Evolutionary conservation across 768 basidiomycete species (phyloP).

Genomic region (Galerina marginata): DNA sequence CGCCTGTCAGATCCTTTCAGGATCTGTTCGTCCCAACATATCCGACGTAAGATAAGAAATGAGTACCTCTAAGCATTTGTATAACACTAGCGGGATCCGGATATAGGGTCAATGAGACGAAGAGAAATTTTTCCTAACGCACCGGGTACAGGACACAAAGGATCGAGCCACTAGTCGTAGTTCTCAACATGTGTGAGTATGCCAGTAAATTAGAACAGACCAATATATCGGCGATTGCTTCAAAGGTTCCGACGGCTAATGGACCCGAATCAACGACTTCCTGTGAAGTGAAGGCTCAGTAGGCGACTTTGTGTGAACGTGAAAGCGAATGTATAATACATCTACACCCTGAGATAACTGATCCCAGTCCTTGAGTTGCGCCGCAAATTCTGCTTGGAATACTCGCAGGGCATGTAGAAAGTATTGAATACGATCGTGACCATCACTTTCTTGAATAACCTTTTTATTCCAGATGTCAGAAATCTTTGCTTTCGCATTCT

Average conservation of each 20-base stretch:
- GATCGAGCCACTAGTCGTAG: constrained; percentile 70
- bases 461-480: constrained; percentile 46
- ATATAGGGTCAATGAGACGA: constrained; percentile 6
- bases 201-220: constrained; percentile 37
- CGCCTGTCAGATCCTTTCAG: constrained; percentile 49
- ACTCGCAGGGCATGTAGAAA: constrained; percentile 72
- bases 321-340: constrained; percentile 47
- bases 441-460: constrained; percentile 49
- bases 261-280: constrained; percentile 59
- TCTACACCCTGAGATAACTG: constrained; percentile 56
- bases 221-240: constrained; percentile 80
- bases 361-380: constrained; percentile 70
- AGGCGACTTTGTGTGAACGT: neutral
- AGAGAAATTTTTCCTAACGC: constrained; percentile 27
- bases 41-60: constrained; percentile 11
- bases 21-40: neutral
- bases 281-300: constrained; percentile 37
- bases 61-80: constrained; percentile 74
- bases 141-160: constrained; percentile 78
- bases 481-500: constrained; percentile 52
- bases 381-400: constrained; percentile 74
- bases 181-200: constrained; percentile 17
- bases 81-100: constrained; percentile 58
- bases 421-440: constrained; percentile 58
- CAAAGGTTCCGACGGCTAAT: constrained; percentile 64